Base-by-base conservation (phyloP, 257 asterid genomes). In the Buddleja alternifolia region DNA sequence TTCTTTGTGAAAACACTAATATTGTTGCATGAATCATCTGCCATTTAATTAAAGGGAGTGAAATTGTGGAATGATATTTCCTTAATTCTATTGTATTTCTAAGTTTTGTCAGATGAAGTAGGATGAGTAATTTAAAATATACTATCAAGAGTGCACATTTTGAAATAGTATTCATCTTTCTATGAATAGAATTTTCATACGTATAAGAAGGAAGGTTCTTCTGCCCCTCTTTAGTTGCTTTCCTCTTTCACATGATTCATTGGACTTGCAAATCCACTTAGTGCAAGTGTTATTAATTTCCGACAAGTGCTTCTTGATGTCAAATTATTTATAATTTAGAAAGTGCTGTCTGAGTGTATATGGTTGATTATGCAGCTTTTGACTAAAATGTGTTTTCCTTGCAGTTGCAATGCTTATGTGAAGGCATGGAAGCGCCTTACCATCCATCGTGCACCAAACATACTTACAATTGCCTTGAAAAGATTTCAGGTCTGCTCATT, bases 371-470 rank as follows among this genome's bases (percentile, higher is more conserved):
- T 42, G 42, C 64, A 29, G 62, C 60, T 51, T 48, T 47, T 74
- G 71, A 74, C 64, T 9, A 14, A 54, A 59, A 75, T 60, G 74
- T 11, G 16, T 79, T 81, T 46, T 75, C 39, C 70, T 60, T 81
- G 78, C 95, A 94, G 99, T 63, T 94, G 99, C 83, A 87, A 87
- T 87, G 96, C 89, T 82, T 94, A 94, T 83, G 97, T 91, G 78
- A 80, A 47, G 86, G 99, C 99, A 72, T 90, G 97, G 96, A 94
- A 94, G 86, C 89, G 96, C 75, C 93, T 94, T 47, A 78, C 87
- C 15, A 71, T 94, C 64, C 82, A 82, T 64, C 75, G 74, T 76
- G 93, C 97, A 29, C 97, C 99, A 36, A 94, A 94, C 79, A 86
- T 94, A 73, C 96, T 94, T 73, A 94, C 99, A 51, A 86, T 94